Base-by-base conservation (phyloP, 768 basidiomycete genomes). In the Termitomyces heimii region DNA sequence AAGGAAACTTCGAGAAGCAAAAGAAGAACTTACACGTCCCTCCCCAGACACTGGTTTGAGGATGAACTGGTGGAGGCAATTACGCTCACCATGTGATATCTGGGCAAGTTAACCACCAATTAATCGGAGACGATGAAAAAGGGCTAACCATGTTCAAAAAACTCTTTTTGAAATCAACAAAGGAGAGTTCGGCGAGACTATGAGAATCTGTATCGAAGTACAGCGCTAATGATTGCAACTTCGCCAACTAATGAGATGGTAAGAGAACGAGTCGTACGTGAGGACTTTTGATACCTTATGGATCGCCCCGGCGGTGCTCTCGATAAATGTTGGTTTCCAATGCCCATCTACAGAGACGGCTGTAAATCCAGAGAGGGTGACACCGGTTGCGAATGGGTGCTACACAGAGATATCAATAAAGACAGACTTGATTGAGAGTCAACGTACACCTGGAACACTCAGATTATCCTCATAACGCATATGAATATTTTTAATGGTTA, bases 11-110 rank as follows among this genome's bases (percentile, higher is more conserved):
- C 20, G 14, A n/a, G n/a, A 28, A 20, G 18, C 20, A 34, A 4
- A n/a, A 37, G 9, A 14, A 35, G n/a, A 24, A 3, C 83, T 68
- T 63, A 93, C 91, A 64, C 90, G 82, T 40, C 95, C 97, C 76
- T 98, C 88, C 42, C 95, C 96, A 0, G 94, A 92, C 16, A 99
- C 95, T 18, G 97, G 97, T 68, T 89, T 94, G 24, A 99, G 79
- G 55, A 98, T 88, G 69, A 92, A 98, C 69, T 98, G 97, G 68
- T 99, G 97, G 22, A 79, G 72, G 7, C 74, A 76, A 34, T 78
- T 78, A 45, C 79, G 75, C 10, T 84, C 74, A 29, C 65, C 71
- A 56, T 75, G 74, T 13, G 76, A 71, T 57, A 81, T 81, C 79
- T 81, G 47, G 44, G 31, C 44, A 50, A 24, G 46, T 29, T 16